Evolutionary conservation across 129 eudicot genomes (phyloP), one percentile per base, ranked within the genome.

Genomic region (Flaveria robusta): DNA sequence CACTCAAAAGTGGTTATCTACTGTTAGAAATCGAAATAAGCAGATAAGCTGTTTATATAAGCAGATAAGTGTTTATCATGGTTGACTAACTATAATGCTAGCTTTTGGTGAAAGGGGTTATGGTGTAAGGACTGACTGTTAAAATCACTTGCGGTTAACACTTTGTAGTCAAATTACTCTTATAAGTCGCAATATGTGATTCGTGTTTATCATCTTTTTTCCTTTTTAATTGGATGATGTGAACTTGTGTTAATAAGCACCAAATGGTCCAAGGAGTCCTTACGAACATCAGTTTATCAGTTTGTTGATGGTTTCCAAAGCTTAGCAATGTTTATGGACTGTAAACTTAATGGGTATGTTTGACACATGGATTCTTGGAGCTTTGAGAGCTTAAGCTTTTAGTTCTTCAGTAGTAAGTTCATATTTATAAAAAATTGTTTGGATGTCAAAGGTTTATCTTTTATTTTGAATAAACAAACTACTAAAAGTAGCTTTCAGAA

Each of bases 141-240:
- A 11, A n/a, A 12, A 23, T 59, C 39, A 59, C 66, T 23, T 59
- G 3, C 11, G 47, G 70, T 3, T 66, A 23, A 26, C 23, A 42
- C 47, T 49, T 66, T 49, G 27, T 52, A 66, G 67, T 66, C n/a
- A 37, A 66, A 50, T 51, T 47, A n/a, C 43, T 27, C 37, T 47
- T 64, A 22, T 15, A 18, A 64, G 64, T 64, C 22, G 22, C 3
- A 68, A 24, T 1, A 54, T 70, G 47, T 34, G 75, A 42, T 42
- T 62, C 20, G 16, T 68, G 19, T 37, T 77, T 10, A 41, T 77
- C 56, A 55, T 29, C 9, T 52, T 23, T 76, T 64, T n/a, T 7
- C 39, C 22, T 18, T 13, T 59, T 54, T 1, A 16, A 51, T 52
- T 68, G 20, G 54, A 54, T 68, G 55, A 54, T 54, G 66, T 66